Evolutionary conservation across 306 rosid species (phyloP).

Genomic region (Sicyos baderoa): DNA sequence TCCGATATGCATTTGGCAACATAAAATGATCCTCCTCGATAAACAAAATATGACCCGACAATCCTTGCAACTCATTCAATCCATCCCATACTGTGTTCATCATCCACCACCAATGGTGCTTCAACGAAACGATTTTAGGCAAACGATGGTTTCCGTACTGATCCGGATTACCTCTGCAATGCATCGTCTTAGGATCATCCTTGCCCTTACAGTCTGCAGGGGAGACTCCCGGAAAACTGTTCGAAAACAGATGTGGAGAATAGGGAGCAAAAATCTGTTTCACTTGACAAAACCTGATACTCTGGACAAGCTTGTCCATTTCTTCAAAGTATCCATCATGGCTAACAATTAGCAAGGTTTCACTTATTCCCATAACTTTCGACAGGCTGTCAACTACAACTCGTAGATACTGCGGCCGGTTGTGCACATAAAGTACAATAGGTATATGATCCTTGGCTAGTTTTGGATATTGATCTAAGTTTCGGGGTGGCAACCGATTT

Average conservation of each 20-base stretch:
- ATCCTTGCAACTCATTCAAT: constrained; percentile 52
- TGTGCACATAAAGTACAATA: constrained; percentile 83
- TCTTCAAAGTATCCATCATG: constrained; percentile 86
- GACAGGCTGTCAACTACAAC: constrained; percentile 73
- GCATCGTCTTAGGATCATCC: constrained; percentile 32
- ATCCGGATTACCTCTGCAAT: constrained; percentile 68
- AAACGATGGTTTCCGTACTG: constrained; percentile 83
- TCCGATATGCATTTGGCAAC: constrained; percentile 83
- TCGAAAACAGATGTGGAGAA: constrained; percentile 70
- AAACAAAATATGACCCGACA: constrained; percentile 70
- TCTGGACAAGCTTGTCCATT: constrained; percentile 61
- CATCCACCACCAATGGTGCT: constrained; percentile 99
- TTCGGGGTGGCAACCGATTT: constrained; percentile 61
- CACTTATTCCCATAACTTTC: constrained; percentile 67
- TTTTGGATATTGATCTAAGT: constrained; percentile 67
- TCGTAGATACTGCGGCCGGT: constrained; percentile 74
- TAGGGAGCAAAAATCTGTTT: constrained; percentile 86
- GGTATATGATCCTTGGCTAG: constrained; percentile 53
- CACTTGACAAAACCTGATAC: constrained; percentile 70
- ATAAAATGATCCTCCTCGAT: constrained; percentile 90
- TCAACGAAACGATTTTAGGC: constrained; percentile 77
- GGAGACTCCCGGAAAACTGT: constrained; percentile 74
- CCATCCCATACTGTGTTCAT: constrained; percentile 96
- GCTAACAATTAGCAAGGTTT: constrained; percentile 76
- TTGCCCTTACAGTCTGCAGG: constrained; percentile 56